These are phyloP conservation scores for Trypanosoma conorhini DNA, from an alignment of 208 protist genomes.

Conservation along the genomic window DNA sequence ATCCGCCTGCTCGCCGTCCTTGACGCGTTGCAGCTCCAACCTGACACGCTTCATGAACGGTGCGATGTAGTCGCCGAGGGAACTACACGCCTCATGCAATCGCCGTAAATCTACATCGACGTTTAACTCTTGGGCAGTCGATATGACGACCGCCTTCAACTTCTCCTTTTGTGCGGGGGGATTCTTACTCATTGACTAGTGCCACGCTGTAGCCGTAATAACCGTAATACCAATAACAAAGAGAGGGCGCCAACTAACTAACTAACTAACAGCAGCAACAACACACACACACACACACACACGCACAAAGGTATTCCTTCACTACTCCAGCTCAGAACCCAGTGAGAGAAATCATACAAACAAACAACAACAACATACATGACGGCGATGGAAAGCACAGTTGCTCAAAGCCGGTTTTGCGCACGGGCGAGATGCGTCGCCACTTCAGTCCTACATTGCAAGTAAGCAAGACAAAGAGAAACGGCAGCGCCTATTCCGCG, in stretches of 20 bases:
- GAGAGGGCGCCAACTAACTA: conserved; percentile 4
- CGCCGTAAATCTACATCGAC: conserved; percentile 76
- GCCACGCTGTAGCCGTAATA: neutral
- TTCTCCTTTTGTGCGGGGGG: conserved; percentile 46
- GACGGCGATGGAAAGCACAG: neutral
- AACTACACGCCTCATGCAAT: conserved; percentile 52
- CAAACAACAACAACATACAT: conserved; percentile 7
- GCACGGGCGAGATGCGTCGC: neutral
- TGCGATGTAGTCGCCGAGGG: conserved; percentile 48
- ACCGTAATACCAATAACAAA: conserved; percentile 32
- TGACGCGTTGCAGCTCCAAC: conserved; percentile 65
- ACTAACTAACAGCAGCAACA: neutral
- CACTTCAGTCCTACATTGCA: conserved; percentile 13
- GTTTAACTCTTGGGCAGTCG: conserved; percentile 64
- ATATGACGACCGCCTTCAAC: conserved; percentile 36
- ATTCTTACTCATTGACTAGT: conserved; percentile 29
- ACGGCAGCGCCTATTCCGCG: neutral
- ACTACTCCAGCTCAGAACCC: neutral
- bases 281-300: neutral
- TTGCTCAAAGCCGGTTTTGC: neutral
- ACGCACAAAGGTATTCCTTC: neutral
- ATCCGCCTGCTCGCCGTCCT: conserved; percentile 75
- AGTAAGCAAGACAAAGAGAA: neutral
- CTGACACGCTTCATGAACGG: conserved; percentile 78
- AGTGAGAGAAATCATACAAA: neutral